Evolutionary conservation across 352 stramenopile genomes (phyloP).

Genomic region (Globisporangium spiculum): DNA sequence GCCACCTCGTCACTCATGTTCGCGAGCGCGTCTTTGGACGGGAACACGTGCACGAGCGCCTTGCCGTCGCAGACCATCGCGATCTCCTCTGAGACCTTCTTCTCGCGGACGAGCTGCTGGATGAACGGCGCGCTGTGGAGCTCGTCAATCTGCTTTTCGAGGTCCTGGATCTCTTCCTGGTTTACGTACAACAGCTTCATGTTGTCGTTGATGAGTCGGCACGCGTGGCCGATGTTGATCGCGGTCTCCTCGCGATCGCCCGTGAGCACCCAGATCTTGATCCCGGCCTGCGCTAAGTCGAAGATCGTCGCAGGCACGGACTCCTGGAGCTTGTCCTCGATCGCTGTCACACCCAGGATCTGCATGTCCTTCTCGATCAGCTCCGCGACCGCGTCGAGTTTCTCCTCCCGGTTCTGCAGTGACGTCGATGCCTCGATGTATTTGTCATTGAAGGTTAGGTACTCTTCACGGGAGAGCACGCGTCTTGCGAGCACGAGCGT

Average conservation of each 20-base stretch:
- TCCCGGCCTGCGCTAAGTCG: slow-evolving; percentile 90
- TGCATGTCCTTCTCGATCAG: slow-evolving; percentile 69
- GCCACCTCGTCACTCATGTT: slow-evolving; percentile 33
- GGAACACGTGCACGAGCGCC: slow-evolving; percentile 64
- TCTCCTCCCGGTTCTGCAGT: slow-evolving; percentile 45
- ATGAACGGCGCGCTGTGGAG: slow-evolving; percentile 37
- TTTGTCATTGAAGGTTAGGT: slow-evolving; percentile 45
- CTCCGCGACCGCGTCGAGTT: slow-evolving; percentile 53
- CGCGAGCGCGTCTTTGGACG: slow-evolving; percentile 42
- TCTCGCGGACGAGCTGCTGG: slow-evolving; percentile 36
- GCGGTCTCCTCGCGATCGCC: slow-evolving; percentile 98
- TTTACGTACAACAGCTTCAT: slow-evolving; percentile 74
- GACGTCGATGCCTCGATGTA: slow-evolving; percentile 56
- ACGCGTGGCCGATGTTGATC: slow-evolving; percentile 96
- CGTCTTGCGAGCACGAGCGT: slow-evolving; percentile 70
- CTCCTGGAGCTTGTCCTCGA: slow-evolving; percentile 96
- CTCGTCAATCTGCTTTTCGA: slow-evolving; percentile 49
- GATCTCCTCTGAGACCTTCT: slow-evolving; percentile 40
- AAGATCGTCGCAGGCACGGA: slow-evolving; percentile 92
- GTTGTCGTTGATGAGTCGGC: slow-evolving; percentile 57
- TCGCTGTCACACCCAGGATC: slow-evolving; percentile 92
- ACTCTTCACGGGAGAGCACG: slow-evolving; percentile 50
- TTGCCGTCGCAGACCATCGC: slow-evolving; percentile 70
- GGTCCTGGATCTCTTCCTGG: slow-evolving; percentile 33
- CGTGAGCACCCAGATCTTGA: slow-evolving; percentile 98